A percentile compares a stretch with the other conserved stretches of the same genome.
Conservation (phyloP, 2,329 filamentous ascomycete genomes). For the Cercospora berteroae region DNA sequence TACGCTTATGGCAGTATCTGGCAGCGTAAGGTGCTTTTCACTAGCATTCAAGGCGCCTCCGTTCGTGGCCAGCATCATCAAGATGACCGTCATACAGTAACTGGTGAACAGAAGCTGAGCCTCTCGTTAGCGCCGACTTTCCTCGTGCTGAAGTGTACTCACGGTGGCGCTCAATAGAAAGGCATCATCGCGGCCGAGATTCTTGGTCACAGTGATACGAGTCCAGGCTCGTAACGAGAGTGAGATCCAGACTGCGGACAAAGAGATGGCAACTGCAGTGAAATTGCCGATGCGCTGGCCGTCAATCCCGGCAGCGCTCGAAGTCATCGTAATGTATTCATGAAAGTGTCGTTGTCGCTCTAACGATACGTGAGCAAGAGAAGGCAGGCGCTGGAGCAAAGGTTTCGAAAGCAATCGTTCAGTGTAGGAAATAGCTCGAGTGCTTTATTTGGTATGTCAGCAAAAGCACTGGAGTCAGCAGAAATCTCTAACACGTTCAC, state of each 20-base stretch:
- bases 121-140: not conserved
- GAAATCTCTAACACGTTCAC: not conserved
- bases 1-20: conserved; percentile 13
- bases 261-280: conserved; percentile 9
- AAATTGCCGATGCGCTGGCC: conserved; percentile 11
- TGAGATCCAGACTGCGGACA: conserved; percentile 37
- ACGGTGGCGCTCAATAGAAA: conserved; percentile 44
- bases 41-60: conserved; percentile 13
- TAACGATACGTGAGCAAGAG: too few species aligned
- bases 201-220: conserved; percentile 40
- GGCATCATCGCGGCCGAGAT: conserved; percentile 47
- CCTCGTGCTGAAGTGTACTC: conserved; percentile 12
- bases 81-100: conserved; percentile 18
- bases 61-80: conserved; percentile 15
- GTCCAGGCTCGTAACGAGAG: conserved; percentile 43
- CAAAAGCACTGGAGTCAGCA: not conserved
- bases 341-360: not conserved
- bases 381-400: not conserved
- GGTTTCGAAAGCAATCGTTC: not conserved
- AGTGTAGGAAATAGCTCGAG: not conserved
- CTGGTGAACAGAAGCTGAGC: conserved; percentile 21
- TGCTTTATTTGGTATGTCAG: not conserved
- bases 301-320: conserved; percentile 3
- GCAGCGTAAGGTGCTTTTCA: conserved; percentile 4
- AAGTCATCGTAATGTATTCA: conserved; percentile 10